Evolutionary conservation across 1,284 basidiomycete species (phyloP).

Genomic region (Cutaneotrichosporon sp.): DNA sequence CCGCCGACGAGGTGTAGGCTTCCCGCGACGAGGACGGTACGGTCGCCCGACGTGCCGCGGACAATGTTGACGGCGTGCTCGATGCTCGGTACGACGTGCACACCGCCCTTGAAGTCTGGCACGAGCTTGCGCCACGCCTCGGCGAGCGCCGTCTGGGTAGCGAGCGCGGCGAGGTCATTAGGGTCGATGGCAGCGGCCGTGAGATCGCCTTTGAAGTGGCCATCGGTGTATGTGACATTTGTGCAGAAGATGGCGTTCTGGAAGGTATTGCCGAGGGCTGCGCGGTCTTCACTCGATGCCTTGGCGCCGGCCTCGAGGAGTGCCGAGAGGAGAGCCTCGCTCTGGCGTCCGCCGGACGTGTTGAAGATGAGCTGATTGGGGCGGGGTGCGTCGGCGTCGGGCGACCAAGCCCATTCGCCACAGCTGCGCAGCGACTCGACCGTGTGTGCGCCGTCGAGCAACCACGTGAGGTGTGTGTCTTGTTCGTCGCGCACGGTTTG

Average conservation of each 20-base stretch:
- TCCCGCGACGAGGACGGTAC: constrained; percentile 74
- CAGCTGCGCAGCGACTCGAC: constrained; percentile 82
- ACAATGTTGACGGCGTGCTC: constrained; percentile 74
- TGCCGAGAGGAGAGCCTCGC: constrained; percentile 61
- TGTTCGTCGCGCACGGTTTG: constrained; percentile 50
- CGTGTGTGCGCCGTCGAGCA: constrained; percentile 94
- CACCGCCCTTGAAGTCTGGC: constrained; percentile 57
- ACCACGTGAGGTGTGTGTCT: constrained; percentile 62
- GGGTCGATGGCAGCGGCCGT: constrained; percentile 62
- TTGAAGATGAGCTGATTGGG: constrained; percentile 82
- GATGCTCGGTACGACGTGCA: constrained; percentile 80
- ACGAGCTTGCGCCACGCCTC: constrained; percentile 65
- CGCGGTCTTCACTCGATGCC: constrained; percentile 43
- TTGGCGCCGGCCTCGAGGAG: constrained; percentile 49
- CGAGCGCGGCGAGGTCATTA: constrained; percentile 61
- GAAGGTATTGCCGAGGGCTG: constrained; percentile 56
- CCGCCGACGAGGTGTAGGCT: constrained; percentile 94
- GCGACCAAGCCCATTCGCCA: constrained; percentile 62
- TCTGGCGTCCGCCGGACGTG: constrained; percentile 86
- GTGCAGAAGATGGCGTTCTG: constrained; percentile 88
- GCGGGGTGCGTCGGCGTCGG: neutral
- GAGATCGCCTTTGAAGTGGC: constrained; percentile 81
- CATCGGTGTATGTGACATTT: constrained; percentile 88
- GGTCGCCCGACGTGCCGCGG: constrained; percentile 39
- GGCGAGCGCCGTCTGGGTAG: constrained; percentile 69